These are phyloP conservation scores for Aspergillus calidoustus DNA, from an alignment of 2,329 filamentous ascomycete species.

Conservation along the genomic window DNA sequence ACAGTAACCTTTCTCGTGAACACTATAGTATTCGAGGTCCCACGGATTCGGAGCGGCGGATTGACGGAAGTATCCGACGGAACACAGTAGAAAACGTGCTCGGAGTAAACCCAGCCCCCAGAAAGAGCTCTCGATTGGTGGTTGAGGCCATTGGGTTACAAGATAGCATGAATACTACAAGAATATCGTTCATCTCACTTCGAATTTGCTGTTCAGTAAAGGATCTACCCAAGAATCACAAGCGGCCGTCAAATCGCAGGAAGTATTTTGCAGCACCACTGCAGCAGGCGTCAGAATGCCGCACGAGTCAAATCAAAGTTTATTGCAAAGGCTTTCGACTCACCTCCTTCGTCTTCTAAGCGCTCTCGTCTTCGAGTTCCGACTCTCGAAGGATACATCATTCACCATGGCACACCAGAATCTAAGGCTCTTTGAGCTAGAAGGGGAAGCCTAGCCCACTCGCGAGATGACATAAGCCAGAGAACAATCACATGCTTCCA, in stretches of 20 bases:
- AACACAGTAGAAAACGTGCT: not conserved
- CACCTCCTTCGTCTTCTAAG: no score
- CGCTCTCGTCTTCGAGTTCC: no score
- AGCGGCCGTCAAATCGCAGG: no score
- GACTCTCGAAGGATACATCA: no score
- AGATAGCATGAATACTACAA: not conserved
- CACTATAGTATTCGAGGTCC: not conserved
- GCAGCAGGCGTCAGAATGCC: no score
- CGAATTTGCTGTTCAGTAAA: not conserved
- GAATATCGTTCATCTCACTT: not conserved
- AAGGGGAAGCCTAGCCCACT: no score
- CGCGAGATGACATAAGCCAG: slow-evolving; percentile 10
- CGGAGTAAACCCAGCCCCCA: no score
- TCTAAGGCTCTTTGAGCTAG: no score
- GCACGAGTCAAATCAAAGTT: no score
- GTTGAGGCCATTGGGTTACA: not conserved
- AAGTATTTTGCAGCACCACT: not conserved
- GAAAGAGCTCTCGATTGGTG: not conserved
- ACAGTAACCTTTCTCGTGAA: not conserved
- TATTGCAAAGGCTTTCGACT: no score
- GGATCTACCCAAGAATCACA: not conserved
- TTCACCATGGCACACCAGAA: no score
- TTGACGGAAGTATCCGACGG: not conserved
- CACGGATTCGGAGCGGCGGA: not conserved
- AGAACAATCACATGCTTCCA: slow-evolving; percentile 17